Conservation (phyloP, 768 basidiomycete genomes). For the Boletus tylopilopsis region DNA sequence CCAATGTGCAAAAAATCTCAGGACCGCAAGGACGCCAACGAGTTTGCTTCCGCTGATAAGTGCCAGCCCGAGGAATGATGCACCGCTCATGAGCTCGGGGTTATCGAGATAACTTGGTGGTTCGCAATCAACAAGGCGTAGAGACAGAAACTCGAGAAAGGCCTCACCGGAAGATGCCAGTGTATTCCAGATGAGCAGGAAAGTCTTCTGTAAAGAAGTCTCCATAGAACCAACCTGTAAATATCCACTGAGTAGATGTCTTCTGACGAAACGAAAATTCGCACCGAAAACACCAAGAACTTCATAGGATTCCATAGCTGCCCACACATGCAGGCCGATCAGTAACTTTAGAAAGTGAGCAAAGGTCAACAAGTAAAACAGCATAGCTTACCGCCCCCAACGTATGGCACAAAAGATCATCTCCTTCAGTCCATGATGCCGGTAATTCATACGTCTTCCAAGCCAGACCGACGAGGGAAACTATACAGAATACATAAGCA, state of each 20-base stretch:
- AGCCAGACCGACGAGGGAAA: slow-evolving; percentile 79
- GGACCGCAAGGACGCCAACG: slow-evolving; percentile 79
- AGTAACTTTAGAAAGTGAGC: slow-evolving; percentile 52
- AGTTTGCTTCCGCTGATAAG: slow-evolving; percentile 90
- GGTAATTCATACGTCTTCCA: slow-evolving; percentile 90
- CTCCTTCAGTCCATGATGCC: slow-evolving; percentile 81
- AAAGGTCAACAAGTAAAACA: background rate
- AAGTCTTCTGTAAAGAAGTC: slow-evolving; percentile 97
- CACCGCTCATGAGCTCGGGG: slow-evolving; percentile 94
- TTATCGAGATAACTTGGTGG: slow-evolving; percentile 78
- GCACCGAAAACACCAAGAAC: slow-evolving; percentile 90
- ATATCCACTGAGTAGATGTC: background rate
- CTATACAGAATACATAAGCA: slow-evolving; percentile 37
- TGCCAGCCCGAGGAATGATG: slow-evolving; percentile 90
- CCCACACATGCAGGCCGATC: slow-evolving; percentile 88
- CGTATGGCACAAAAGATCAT: slow-evolving; percentile 83
- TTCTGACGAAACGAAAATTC: slow-evolving; percentile 11
- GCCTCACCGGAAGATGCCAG: slow-evolving; percentile 88
- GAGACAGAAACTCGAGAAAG: background rate
- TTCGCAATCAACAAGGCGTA: background rate
- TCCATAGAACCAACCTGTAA: slow-evolving; percentile 93
- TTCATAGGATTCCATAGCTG: slow-evolving; percentile 84
- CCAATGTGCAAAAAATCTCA: slow-evolving; percentile 87
- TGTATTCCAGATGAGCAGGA: slow-evolving; percentile 87
- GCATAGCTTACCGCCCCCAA: slow-evolving; percentile 70